Percentiles rank a stretch among this genome's conserved stretches.
Conservation (phyloP, 805 yeast genomes). For the Candida boleticola region DNA sequence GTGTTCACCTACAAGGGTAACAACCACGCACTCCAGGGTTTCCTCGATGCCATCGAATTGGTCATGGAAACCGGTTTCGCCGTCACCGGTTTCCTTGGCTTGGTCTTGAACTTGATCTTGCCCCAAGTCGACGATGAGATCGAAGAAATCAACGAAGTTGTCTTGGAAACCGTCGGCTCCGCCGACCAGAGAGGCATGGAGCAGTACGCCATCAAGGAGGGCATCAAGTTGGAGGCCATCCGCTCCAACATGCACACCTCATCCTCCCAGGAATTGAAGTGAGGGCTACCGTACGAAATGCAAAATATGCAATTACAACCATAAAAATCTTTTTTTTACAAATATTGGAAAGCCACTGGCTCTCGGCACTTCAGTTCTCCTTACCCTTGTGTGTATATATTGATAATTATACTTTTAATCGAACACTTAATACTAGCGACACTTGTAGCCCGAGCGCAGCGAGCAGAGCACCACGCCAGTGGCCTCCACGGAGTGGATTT, state of each 20-base stretch:
- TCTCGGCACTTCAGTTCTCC: too few species aligned
- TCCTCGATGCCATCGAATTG: slow-evolving; percentile 64
- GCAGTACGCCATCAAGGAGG: slow-evolving; percentile 30
- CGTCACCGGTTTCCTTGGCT: slow-evolving; percentile 62
- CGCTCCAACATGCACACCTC: slow-evolving; percentile 11
- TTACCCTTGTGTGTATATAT: too few species aligned
- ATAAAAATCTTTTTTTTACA: too few species aligned
- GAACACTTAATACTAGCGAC: too few species aligned
- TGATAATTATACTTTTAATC: too few species aligned
- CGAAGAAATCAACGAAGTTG: slow-evolving; percentile 15
- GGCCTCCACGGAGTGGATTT: too few species aligned
- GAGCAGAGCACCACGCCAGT: too few species aligned
- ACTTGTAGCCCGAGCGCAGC: too few species aligned
- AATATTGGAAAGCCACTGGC: too few species aligned
- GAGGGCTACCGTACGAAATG: too few species aligned
- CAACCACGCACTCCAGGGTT: slow-evolving; percentile 56
- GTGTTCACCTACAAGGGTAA: slow-evolving; percentile 67
- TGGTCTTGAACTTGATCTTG: slow-evolving; percentile 57
- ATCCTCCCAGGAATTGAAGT: slow-evolving; percentile 4
- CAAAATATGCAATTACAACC: too few species aligned
- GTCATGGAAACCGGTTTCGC: slow-evolving; percentile 77
- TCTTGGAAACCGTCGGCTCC: slow-evolving; percentile 41
- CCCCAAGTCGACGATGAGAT: slow-evolving; percentile 56
- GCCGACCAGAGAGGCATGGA: slow-evolving; percentile 37
- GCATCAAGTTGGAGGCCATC: slow-evolving; percentile 24